Evolutionary conservation across 2,329 filamentous ascomycete species (phyloP), one percentile per base, ranked within the genome.

Genomic region (Nothophaeocryptopus gaeumannii): DNA sequence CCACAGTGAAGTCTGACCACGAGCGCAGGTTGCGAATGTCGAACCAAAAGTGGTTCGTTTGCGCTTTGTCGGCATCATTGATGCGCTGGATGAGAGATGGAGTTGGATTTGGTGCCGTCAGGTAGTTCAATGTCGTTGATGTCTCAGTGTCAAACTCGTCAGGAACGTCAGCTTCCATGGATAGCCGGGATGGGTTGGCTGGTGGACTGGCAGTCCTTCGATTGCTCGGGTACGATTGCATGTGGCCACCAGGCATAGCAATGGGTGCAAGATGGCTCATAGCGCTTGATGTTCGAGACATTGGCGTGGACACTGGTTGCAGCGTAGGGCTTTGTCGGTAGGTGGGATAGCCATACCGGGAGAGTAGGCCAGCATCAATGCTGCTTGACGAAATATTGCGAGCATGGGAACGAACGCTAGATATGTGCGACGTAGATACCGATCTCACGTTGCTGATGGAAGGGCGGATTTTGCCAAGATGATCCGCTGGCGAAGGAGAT

Each of bases 41-140:
- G 88, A 89, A 96, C 92, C 92, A 97, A 70, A 92, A 96, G 74
- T 95, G 84, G 68, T 85, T 89, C 62, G 80, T 85, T 70, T 78
- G 80, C 63, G 78, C 84, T 67, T 83, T 87, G 72, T 83, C 67
- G 66, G 86, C 84, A 52, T 86, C 88, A 59, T 92, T 81, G 31
- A 60, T 59, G 59, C 85, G 87, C 64, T 86, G 86, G 33, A 95
- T 89, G 31, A 96, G 77, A 35, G 86, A 85, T 13, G 91, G 86
- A 15, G 89, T 85, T 14, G 91, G 90, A 65, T 95, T 96, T 53
- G 87, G 73, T 0, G 79, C 76, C 2, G 86, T 90, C 40, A 97
- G 81, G 71, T 93, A 95, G 55, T 79, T 78, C 61, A 90, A 76
- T 50, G 96, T 77, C 8, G 84, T 91, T 3, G 86, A 91, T 31